These are phyloP conservation scores for Calocybe gangraenosa DNA, from an alignment of 768 basidiomycete genomes.

Conservation along the genomic window DNA sequence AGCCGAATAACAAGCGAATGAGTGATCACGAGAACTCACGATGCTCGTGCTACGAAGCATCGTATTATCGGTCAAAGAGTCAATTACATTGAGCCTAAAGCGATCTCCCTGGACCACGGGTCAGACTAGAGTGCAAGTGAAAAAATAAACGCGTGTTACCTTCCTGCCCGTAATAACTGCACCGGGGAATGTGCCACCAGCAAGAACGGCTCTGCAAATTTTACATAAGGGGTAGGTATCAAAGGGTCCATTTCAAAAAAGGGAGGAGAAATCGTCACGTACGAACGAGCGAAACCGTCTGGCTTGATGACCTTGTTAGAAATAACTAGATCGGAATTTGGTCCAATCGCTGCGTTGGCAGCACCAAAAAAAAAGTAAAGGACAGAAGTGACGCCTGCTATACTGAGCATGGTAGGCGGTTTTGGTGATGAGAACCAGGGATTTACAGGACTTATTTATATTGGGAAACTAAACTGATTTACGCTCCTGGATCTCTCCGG, in stretches of 20 bases:
- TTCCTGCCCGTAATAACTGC: slow-evolving; percentile 24
- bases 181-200: slow-evolving; percentile 22
- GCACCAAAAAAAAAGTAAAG: slow-evolving; percentile 1
- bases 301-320: slow-evolving; percentile 40
- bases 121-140: background rate
- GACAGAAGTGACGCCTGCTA: background rate
- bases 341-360: slow-evolving; percentile 20
- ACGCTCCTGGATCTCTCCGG: too few relatives aligned
- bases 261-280: slow-evolving; percentile 18
- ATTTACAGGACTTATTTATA: too few relatives aligned
- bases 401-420: background rate
- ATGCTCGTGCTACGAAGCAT: slow-evolving; percentile 17
- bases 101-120: slow-evolving; percentile 12
- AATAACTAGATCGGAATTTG: slow-evolving; percentile 30
- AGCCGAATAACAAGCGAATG: background rate
- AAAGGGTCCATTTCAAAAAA: too few relatives aligned
- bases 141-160: slow-evolving; percentile 8
- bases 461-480: too few relatives aligned
- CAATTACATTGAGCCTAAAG: slow-evolving; percentile 20
- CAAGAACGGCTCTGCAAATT: slow-evolving; percentile 21
- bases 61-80: slow-evolving; percentile 16
- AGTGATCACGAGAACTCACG: background rate
- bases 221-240: background rate
- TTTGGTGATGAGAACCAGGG: background rate
- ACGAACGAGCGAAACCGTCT: slow-evolving; percentile 44